Percentiles rank a stretch among this genome's conserved stretches.
Conservation (phyloP, 345 rosid species). For the Pistacia vera region DNA sequence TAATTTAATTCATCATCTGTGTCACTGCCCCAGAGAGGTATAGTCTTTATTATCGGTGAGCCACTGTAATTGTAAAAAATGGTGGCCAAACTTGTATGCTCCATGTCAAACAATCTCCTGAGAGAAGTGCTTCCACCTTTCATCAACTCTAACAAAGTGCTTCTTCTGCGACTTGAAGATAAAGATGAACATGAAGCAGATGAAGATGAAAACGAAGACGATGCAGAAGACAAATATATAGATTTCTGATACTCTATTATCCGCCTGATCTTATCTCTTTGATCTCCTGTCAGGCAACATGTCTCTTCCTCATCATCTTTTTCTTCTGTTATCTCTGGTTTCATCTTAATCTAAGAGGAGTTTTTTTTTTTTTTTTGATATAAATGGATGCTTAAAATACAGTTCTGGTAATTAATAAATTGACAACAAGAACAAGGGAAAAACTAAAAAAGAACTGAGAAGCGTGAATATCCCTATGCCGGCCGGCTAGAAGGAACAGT, state of each 20-base stretch:
- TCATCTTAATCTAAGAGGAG: constrained; percentile 8
- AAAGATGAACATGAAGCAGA: constrained; percentile 29
- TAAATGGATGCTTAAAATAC: neutral
- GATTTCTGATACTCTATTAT: constrained; percentile 51
- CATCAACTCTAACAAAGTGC: constrained; percentile 46
- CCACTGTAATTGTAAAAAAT: constrained; percentile 50
- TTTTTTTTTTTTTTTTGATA: neutral
- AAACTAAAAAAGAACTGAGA: neutral
- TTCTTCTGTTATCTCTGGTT: constrained; percentile 48
- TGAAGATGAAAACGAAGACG: constrained; percentile 21
- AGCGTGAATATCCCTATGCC: neutral
- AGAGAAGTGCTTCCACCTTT: constrained; percentile 45
- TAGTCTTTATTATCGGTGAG: constrained; percentile 40
- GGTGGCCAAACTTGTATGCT: constrained; percentile 47
- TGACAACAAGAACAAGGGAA: neutral
- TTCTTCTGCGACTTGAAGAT: constrained; percentile 26
- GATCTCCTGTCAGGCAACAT: constrained; percentile 23
- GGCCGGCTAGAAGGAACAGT: no score
- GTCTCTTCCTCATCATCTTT: constrained; percentile 30
- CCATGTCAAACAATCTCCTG: constrained; percentile 55
- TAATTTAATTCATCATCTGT: constrained; percentile 20
- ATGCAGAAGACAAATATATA: constrained; percentile 34
- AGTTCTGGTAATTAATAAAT: neutral
- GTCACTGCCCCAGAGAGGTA: constrained; percentile 54
- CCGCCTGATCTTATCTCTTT: constrained; percentile 42